Base-by-base conservation (phyloP, 495 filamentous ascomycete genomes). In the Aspergillus indologenus region DNA sequence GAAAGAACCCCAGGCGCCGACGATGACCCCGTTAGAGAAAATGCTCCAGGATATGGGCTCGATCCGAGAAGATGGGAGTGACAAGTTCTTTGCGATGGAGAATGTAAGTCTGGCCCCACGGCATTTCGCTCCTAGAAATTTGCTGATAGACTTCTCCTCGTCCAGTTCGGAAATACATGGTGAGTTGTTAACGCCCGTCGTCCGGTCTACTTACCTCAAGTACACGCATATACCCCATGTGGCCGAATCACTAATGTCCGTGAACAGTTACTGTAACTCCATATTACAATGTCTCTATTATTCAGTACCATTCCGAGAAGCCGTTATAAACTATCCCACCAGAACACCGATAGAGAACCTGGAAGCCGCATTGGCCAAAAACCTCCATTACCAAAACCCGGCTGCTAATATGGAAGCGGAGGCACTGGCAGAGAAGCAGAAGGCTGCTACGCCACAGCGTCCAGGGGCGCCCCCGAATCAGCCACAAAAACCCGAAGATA, bases 31-130 rank as follows among this genome's bases (percentile, higher is more conserved):
- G 14, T 71, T 97, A 19, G 90, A 96, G 75, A 94, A 88, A 78
- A 83, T 90, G 71, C 73, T 97, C 29, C 81, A 83, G 61, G 89
- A 92, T 70, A 83, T 90, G 52, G 90, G 91, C 14, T 81, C 91
- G 0, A 74, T 93, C 58, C 83, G 91, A 59, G 76, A 77, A 42
- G 92, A 98, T 78, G 94, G 95, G 20, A 97, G 89, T 71, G 94
- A 98, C 75, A 96, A 96, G 79, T 98, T 96, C 75, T 98, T 93
- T 78, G 94, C 95, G 3, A 87, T 98, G 79, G 94, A 98, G 74
- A 98, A 98, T 78, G 92, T 97, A 79, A 80, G 90, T 73, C 17
- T 45, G 20, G 15, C 11, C 24, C 21, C 55, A 19, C 44, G 20
- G 48, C 14, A 31, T 45, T 53, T 59, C 57, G 24, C 24, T 53